These are phyloP conservation scores for Alternaria infectoria DNA, from an alignment of 2,329 filamentous ascomycete genomes.

Conservation along the genomic window DNA sequence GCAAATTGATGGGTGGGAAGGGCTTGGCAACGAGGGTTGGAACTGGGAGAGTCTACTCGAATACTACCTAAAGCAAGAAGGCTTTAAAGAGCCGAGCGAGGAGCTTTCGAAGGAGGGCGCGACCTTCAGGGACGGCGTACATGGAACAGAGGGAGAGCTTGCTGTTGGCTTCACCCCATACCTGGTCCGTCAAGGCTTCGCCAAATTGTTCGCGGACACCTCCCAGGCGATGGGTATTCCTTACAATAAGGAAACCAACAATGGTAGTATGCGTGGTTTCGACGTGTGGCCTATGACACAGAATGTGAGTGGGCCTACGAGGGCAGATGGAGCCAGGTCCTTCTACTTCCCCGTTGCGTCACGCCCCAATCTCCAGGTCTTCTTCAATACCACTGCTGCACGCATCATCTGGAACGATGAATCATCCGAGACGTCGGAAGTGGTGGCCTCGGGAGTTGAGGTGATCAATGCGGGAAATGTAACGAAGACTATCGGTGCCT, in stretches of 20 bases:
- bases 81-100: constrained; percentile 28
- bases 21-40: constrained; percentile 43
- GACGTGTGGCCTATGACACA: constrained; percentile 52
- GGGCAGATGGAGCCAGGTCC: constrained; percentile 56
- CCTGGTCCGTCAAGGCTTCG: constrained; percentile 30
- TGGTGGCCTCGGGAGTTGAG: constrained; percentile 34
- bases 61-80: constrained; percentile 39
- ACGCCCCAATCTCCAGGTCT: constrained; percentile 52
- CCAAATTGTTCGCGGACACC: constrained; percentile 46
- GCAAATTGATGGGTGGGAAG: constrained; percentile 45
- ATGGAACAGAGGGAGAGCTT: constrained; percentile 33
- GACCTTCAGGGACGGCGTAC: constrained; percentile 25
- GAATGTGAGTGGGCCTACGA: constrained; percentile 45
- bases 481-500: constrained; percentile 23
- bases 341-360: constrained; percentile 54
- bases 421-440: background rate
- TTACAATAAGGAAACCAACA: constrained; percentile 53
- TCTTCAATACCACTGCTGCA: constrained; percentile 52
- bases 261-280: constrained; percentile 54
- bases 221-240: constrained; percentile 44
- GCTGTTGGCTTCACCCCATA: constrained; percentile 38
- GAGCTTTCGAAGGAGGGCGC: constrained; percentile 29
- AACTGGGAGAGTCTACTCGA: constrained; percentile 37
- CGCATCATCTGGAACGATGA: constrained; percentile 47
- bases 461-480: constrained; percentile 24